Evolutionary conservation across 2,329 filamentous ascomycete species (phyloP).

Genomic region (Aspergillus hiratsukae): DNA sequence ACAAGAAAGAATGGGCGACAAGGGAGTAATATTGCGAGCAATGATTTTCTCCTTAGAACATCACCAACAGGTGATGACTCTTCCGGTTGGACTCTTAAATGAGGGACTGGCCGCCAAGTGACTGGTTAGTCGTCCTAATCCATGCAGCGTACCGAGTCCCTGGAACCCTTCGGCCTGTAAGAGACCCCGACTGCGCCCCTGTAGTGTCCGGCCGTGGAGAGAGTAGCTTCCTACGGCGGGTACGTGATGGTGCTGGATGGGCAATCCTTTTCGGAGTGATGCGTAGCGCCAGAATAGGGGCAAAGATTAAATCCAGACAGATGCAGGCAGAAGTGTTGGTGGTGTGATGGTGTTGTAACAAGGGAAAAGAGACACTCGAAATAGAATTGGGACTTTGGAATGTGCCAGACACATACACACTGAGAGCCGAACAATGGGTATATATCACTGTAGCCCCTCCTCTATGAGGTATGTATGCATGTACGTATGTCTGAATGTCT

Average conservation of each 20-base stretch:
- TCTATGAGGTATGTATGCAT: background rate
- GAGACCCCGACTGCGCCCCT: conserved; percentile 17
- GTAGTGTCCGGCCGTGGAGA: conserved; percentile 7
- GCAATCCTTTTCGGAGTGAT: conserved; percentile 8
- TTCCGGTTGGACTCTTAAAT: conserved; percentile 17
- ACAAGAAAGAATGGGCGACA: background rate
- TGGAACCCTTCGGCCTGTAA: conserved; percentile 18
- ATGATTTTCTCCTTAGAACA: background rate
- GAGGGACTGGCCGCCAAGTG: conserved; percentile 13
- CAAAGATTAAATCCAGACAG: background rate
- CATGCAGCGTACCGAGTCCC: conserved; percentile 22
- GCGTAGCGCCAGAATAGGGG: conserved; percentile 14
- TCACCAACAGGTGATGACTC: conserved; percentile 18
- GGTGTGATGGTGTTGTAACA: background rate
- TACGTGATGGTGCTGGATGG: conserved; percentile 9
- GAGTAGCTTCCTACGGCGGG: conserved; percentile 14
- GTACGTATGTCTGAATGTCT: background rate
- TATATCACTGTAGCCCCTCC: background rate
- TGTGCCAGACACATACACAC: background rate
- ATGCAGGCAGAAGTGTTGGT: background rate
- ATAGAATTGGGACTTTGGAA: background rate
- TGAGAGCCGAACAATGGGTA: background rate
- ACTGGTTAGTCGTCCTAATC: conserved; percentile 18
- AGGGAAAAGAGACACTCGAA: background rate
- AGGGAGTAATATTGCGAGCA: background rate